A percentile compares a stretch with the other conserved stretches of the same genome.
phyloP scores from a whole-genome alignment of 306 rosid species.

The Glycine tomentella region DNA sequence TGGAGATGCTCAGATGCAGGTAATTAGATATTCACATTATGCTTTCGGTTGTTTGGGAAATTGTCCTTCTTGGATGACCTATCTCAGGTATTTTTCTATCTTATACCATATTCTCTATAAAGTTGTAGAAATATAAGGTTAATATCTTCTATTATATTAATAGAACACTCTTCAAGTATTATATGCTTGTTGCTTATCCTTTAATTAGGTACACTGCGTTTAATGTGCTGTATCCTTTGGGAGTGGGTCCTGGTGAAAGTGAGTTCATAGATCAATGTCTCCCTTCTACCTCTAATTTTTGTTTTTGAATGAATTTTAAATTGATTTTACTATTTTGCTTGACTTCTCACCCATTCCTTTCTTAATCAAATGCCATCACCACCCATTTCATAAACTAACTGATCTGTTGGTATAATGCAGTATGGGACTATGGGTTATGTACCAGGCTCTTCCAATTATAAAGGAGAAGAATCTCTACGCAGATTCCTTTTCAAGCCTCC shows the following conservation, averaged over 20 bases:
- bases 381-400: slow-evolving; percentile 30
- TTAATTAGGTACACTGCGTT: slow-evolving; percentile 87
- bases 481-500: slow-evolving; percentile 61
- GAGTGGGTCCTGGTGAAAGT: slow-evolving; percentile 89
- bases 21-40: slow-evolving; percentile 84
- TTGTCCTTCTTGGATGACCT: slow-evolving; percentile 86
- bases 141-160: neutral
- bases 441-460: slow-evolving; percentile 79
- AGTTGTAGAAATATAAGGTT: slow-evolving; percentile 10
- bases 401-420: slow-evolving; percentile 57
- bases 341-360: slow-evolving; percentile 34
- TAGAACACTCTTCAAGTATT: slow-evolving; percentile 10
- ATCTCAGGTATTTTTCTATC: slow-evolving; percentile 70
- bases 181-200: slow-evolving; percentile 24
- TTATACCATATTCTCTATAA: neutral
- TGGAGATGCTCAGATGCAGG: slow-evolving; percentile 73
- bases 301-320: neutral
- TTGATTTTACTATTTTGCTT: slow-evolving; percentile 25
- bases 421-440: slow-evolving; percentile 85
- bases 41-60: slow-evolving; percentile 73
- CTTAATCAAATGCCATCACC: slow-evolving; percentile 32
- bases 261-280: slow-evolving; percentile 55
- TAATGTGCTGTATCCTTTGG: slow-evolving; percentile 81
- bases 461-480: slow-evolving; percentile 70
- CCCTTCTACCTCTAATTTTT: slow-evolving; percentile 15